Evolutionary conservation across 2,329 filamentous ascomycete species (phyloP).

Genomic region (Penicillium sp.): DNA sequence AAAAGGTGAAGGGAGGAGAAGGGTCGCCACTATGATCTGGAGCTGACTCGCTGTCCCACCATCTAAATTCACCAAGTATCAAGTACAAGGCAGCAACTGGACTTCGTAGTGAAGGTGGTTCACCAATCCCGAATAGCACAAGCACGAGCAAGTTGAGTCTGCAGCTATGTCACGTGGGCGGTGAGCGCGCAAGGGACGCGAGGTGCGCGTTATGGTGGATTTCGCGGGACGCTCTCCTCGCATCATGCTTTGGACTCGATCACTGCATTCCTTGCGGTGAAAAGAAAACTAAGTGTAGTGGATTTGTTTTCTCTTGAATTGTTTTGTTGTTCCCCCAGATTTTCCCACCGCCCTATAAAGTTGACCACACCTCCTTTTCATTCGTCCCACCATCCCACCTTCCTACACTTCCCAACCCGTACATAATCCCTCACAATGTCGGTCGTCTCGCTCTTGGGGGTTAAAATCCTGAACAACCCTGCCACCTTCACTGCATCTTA

Average conservation of each 20-base stretch:
- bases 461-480: conserved; percentile 96
- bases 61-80: not conserved
- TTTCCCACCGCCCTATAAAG: conserved; percentile 16
- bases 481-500: conserved; percentile 91
- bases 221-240: conserved; percentile 14
- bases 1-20: not conserved
- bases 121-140: conserved; percentile 26
- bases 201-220: conserved; percentile 24
- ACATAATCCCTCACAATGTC: conserved; percentile 67
- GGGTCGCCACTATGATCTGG: not conserved
- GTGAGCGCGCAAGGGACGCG: conserved; percentile 34
- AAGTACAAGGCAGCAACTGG: not conserved
- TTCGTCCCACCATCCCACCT: conserved; percentile 6
- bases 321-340: conserved; percentile 15
- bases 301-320: conserved; percentile 10
- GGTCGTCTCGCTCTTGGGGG: conserved; percentile 91
- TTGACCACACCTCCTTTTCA: conserved; percentile 5
- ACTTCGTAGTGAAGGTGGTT: not conserved
- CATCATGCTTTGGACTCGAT: conserved; percentile 18
- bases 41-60: not conserved
- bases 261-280: conserved; percentile 26
- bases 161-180: conserved; percentile 32
- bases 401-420: conserved; percentile 9
- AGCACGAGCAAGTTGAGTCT: not conserved
- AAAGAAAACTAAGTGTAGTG: not conserved